Evolutionary conservation across 805 yeast species (phyloP).

Genomic region (Myxozyma mucilagina): DNA sequence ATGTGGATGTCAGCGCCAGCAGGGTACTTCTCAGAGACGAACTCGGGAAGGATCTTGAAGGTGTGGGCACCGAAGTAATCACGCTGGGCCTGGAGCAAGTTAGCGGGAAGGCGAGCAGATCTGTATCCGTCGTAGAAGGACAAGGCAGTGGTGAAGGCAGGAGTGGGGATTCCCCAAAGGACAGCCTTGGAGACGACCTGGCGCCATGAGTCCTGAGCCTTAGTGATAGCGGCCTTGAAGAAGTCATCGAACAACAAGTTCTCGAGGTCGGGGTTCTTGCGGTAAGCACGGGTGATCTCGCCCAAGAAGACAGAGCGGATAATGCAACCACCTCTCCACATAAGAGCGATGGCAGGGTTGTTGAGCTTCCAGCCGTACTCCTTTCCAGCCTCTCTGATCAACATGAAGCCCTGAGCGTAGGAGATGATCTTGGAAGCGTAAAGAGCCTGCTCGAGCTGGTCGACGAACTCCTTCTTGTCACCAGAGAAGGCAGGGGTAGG

Average conservation of each 20-base stretch:
- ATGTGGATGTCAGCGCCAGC: slow-evolving; percentile 83
- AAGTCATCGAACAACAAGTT: slow-evolving; percentile 93
- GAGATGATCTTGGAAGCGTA: slow-evolving; percentile 98
- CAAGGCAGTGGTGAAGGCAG: slow-evolving; percentile 96
- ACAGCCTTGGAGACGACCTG: slow-evolving; percentile 74
- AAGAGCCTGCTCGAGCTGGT: slow-evolving; percentile 94
- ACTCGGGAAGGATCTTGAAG: slow-evolving; percentile 89
- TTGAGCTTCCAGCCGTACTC: slow-evolving; percentile 96
- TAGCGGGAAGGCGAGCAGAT: slow-evolving; percentile 93
- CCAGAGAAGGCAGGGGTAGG: slow-evolving; percentile 71
- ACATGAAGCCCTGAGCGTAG: slow-evolving; percentile 99
- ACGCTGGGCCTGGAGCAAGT: slow-evolving; percentile 98
- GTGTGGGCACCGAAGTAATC: slow-evolving; percentile 99
- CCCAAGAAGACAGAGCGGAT: slow-evolving; percentile 98
- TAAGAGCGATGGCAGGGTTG: slow-evolving; percentile 96
- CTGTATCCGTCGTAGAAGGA: slow-evolving; percentile 99
- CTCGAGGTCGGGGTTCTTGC: slow-evolving; percentile 88
- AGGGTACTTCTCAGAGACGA: slow-evolving; percentile 73
- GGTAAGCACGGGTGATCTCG: slow-evolving; percentile 95
- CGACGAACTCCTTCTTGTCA: slow-evolving; percentile 82
- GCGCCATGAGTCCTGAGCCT: slow-evolving; percentile 98
- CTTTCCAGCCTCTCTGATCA: slow-evolving; percentile 96
- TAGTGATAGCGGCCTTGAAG: slow-evolving; percentile 85
- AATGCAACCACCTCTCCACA: slow-evolving; percentile 99
- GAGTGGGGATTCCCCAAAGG: slow-evolving; percentile 90